Percentiles rank a stretch among this genome's conserved stretches.
Evolutionary conservation across 345 rosid genomes (phyloP).

Genomic region (Populus pruinosa): DNA sequence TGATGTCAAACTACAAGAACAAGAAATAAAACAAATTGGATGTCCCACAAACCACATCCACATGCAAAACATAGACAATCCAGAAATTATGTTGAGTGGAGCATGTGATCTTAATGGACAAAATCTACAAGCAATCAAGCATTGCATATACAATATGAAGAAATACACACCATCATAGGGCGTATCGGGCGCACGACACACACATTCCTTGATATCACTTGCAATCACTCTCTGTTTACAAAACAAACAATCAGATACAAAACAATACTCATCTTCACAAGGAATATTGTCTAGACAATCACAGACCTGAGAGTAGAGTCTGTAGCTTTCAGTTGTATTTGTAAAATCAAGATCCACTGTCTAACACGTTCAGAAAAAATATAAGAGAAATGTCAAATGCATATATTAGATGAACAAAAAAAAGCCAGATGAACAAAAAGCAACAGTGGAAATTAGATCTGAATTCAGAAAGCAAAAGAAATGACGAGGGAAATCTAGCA

Average conservation of each 20-base stretch:
- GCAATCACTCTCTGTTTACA: constrained; percentile 78
- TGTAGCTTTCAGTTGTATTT: constrained; percentile 89
- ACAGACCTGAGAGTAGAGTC: constrained; percentile 79
- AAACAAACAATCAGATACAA: constrained; percentile 25
- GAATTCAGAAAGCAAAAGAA: neutral
- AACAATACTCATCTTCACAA: constrained; percentile 1
- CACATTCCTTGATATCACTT: constrained; percentile 94
- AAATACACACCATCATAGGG: constrained; percentile 77
- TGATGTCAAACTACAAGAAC: neutral
- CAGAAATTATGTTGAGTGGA: neutral
- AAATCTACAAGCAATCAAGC: constrained; percentile 1
- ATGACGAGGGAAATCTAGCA: neutral
- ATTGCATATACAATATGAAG: neutral
- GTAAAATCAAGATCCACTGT: constrained; percentile 74
- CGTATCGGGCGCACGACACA: constrained; percentile 96
- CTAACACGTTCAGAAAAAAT: constrained; percentile 36
- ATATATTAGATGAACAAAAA: neutral
- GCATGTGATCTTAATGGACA: neutral
- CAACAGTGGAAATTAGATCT: neutral
- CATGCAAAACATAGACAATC: neutral
- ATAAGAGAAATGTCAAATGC: constrained; percentile 1
- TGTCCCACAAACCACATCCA: neutral
- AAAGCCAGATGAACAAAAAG: neutral
- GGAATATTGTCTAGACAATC: constrained; percentile 11
- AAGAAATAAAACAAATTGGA: neutral